Percentiles rank a stretch among this genome's conserved stretches.
Conservation (phyloP, 257 asterid species). For the Gynochthodes officinalis region DNA sequence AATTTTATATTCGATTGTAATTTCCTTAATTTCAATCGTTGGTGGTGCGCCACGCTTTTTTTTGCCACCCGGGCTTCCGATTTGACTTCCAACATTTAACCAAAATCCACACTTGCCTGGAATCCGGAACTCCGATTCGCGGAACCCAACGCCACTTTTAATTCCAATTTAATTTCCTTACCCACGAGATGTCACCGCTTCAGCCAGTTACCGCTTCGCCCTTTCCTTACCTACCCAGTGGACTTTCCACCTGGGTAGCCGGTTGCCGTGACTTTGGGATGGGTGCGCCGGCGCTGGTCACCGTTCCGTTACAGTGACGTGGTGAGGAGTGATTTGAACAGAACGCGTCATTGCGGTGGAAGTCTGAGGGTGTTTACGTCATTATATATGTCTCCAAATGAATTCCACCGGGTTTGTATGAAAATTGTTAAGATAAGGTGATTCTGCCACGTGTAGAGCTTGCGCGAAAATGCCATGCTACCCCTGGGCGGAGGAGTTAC, state of each 20-base stretch:
- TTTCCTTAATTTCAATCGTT: background rate
- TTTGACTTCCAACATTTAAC: slow-evolving; percentile 31
- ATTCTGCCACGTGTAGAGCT: slow-evolving; percentile 5
- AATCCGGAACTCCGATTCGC: slow-evolving; percentile 33
- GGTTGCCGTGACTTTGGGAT: background rate
- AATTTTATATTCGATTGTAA: too few species aligned
- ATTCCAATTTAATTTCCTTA: slow-evolving; percentile 24
- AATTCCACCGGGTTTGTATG: background rate
- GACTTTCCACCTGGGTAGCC: slow-evolving; percentile 15
- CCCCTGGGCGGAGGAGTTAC: too few species aligned
- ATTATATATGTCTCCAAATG: background rate
- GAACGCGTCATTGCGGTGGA: background rate
- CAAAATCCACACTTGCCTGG: slow-evolving; percentile 26
- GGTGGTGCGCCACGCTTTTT: slow-evolving; percentile 20
- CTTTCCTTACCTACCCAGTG: slow-evolving; percentile 2
- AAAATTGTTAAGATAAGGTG: background rate
- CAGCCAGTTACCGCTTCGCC: slow-evolving; percentile 10
- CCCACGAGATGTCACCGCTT: slow-evolving; percentile 16
- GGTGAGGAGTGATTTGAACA: background rate
- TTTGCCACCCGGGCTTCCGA: slow-evolving; percentile 3
- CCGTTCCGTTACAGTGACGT: background rate
- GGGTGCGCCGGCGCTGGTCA: too few species aligned
- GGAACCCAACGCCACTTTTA: slow-evolving; percentile 32
- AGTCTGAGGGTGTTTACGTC: background rate
- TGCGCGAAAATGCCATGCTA: background rate